Conservation (phyloP, 177 flowering plant species). For the Tripterygium wilfordii region DNA sequence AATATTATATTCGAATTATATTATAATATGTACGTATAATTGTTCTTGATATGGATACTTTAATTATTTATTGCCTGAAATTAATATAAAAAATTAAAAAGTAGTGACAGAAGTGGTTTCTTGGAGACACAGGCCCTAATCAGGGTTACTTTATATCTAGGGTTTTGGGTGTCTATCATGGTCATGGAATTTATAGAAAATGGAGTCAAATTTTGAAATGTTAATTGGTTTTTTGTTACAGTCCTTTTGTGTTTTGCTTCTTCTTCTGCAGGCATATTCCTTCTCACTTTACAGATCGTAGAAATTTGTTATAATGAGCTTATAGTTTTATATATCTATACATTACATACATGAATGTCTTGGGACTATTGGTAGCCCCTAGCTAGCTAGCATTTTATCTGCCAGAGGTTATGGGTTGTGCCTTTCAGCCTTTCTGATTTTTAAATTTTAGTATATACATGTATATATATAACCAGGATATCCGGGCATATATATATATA, state of each 20-base stretch:
- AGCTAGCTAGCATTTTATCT: no score
- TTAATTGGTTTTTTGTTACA: slow-evolving; percentile 11
- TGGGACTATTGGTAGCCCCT: no score
- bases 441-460: no score
- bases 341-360: no score
- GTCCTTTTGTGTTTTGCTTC: slow-evolving; percentile 14
- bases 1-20: not conserved
- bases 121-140: slow-evolving; percentile 11
- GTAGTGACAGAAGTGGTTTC: slow-evolving; percentile 15
- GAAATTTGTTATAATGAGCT: not conserved
- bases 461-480: no score
- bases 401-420: not conserved
- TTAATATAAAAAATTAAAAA: slow-evolving; percentile 6
- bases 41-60: no score
- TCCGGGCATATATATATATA: no score
- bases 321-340: no score
- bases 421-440: not conserved
- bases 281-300: slow-evolving; percentile 18
- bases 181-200: slow-evolving; percentile 4
- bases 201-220: slow-evolving; percentile 5
- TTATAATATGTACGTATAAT: not conserved
- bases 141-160: no score
- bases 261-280: slow-evolving; percentile 23
- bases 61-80: not conserved
- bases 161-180: slow-evolving; percentile 9